Percentiles rank a stretch among this genome's conserved stretches.
Evolutionary conservation across 305 asterid genomes (phyloP).

Genomic region (Plantago coronopus): DNA sequence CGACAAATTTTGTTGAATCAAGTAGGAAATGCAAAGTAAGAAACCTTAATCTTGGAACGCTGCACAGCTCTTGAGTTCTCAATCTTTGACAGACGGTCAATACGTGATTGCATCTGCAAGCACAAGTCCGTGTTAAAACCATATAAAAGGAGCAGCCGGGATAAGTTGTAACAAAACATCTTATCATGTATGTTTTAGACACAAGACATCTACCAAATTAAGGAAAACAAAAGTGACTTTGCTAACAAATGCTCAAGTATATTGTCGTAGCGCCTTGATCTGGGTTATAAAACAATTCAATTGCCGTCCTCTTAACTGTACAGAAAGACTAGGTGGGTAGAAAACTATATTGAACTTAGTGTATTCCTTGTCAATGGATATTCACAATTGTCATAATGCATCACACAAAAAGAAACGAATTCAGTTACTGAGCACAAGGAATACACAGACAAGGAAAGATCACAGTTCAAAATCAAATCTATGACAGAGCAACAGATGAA

Average conservation of each 20-base stretch:
- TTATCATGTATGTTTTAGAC: neutral
- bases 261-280: no score
- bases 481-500: neutral
- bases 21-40: constrained; percentile 16
- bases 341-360: neutral
- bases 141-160: constrained; percentile 4
- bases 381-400: no score
- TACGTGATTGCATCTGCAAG: constrained; percentile 52
- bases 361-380: no score
- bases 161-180: neutral
- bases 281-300: no score
- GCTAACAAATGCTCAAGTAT: no score
- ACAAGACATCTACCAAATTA: no score
- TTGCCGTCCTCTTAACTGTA: neutral
- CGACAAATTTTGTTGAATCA: constrained; percentile 7
- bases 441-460: neutral
- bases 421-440: no score
- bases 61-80: constrained; percentile 42
- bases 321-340: neutral
- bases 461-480: neutral
- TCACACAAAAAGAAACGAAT: no score
- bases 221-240: no score
- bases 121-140: constrained; percentile 18
- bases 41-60: constrained; percentile 79
- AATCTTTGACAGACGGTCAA: constrained; percentile 42